Evolutionary conservation across 1,139 yeast genomes (phyloP), one percentile per base, ranked within the genome.

Genomic region (Diutina scorzettiae): DNA sequence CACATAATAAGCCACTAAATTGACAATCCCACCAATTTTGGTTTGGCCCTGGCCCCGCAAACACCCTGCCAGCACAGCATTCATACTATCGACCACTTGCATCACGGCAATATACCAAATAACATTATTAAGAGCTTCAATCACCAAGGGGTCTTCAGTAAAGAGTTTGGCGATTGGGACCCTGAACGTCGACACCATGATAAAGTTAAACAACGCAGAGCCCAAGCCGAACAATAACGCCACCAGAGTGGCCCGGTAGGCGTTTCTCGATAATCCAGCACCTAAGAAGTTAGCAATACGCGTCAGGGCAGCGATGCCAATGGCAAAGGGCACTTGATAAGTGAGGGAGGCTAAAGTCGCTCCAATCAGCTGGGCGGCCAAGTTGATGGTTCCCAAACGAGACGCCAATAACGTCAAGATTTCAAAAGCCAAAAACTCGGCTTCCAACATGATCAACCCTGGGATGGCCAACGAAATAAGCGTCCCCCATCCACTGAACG

Each of bases 241-340:
- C 31, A 73, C 74, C 43, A 60, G 55, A 3, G 78, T 69, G 1
- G 77, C 58, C 4, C 54, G 62, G 44, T 58, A 59, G 7, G 80
- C 78, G 27, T 34, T 34, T 2, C 11, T n/a, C 3, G 66, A 69
- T 42, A 73, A 55, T 5, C 71, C 74, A 11, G 80, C 78, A 4
- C 96, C 96, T 44, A 87, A 74, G 52, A 81, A 85, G 56, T 81
- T 85, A 36, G 96, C 95, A 41, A 86, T 80, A 59, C 96, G 69
- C 0, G 95, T 86, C 0, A 94, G 80, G 0, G 89, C 71, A 0
- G 95, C 94, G 41, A 86, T 86, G 34, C 95, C 81, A 4, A 85
- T 76, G 0, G 96, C 91, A 66, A 87, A 87, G 12, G 96, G 95
- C 12, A 84, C 70, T 81, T 85, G 87, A 53, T 83, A 87, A 1